Evolutionary conservation across 2,329 filamentous ascomycete species (phyloP).

Genomic region (Claviceps citrina): DNA sequence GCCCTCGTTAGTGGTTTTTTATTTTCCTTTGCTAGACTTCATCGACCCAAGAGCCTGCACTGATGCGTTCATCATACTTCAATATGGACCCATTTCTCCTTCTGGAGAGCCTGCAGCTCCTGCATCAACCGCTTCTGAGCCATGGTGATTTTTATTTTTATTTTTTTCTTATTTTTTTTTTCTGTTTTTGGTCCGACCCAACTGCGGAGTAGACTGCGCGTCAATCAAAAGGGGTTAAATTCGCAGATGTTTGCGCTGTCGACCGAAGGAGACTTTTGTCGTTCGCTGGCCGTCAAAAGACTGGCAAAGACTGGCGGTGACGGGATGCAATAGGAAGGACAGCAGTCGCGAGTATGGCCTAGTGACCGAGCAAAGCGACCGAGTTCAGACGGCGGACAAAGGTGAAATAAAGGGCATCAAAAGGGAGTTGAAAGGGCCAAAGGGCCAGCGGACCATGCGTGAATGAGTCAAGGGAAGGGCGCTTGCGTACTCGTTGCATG

Average conservation of each 20-base stretch:
- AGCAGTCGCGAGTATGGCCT: too few relatives aligned
- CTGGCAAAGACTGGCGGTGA: too few relatives aligned
- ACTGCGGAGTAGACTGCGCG: neutral
- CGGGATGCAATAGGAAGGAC: too few relatives aligned
- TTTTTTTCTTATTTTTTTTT: too few relatives aligned
- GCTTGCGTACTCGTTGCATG: neutral
- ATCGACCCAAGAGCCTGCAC: neutral
- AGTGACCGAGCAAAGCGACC: too few relatives aligned
- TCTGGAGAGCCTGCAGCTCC: constrained; percentile 65
- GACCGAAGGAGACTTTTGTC: too few relatives aligned
- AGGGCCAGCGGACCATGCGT: neutral
- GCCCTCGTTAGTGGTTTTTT: constrained; percentile 1
- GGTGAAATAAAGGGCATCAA: too few relatives aligned
- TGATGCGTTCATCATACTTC: constrained; percentile 40
- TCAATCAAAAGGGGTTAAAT: too few relatives aligned
- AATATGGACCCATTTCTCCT: constrained; percentile 89
- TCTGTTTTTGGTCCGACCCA: constrained; percentile 4
- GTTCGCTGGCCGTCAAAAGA: too few relatives aligned
- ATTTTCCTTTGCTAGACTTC: too few relatives aligned
- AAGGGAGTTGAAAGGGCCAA: neutral
- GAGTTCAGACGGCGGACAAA: neutral
- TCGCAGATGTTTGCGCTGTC: too few relatives aligned
- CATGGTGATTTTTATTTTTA: too few relatives aligned
- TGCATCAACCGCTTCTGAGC: constrained; percentile 69
- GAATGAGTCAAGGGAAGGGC: neutral